Evolutionary conservation across 768 basidiomycete genomes (phyloP).

Genomic region (Dioszegia crocea): DNA sequence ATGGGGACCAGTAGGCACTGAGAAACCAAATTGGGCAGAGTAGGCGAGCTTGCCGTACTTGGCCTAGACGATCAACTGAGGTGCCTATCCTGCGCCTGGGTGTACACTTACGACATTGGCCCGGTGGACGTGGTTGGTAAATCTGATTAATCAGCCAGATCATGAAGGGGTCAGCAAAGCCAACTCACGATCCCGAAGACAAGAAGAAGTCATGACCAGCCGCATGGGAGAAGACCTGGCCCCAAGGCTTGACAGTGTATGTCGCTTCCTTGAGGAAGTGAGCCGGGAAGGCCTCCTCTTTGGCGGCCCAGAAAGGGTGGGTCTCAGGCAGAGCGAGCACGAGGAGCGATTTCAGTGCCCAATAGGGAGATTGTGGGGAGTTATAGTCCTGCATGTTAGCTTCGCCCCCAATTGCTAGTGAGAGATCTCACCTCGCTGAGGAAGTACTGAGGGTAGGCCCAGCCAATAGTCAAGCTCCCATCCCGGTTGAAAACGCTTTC

Average conservation of each 20-base stretch:
- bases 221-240: slow-evolving; percentile 30
- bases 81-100: not conserved
- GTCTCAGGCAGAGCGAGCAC: slow-evolving; percentile 60
- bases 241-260: slow-evolving; percentile 23
- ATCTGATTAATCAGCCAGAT: not conserved
- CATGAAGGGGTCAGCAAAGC: slow-evolving; percentile 43
- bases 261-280: slow-evolving; percentile 48
- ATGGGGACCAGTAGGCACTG: slow-evolving; percentile 62
- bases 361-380: slow-evolving; percentile 63
- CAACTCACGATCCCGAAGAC: slow-evolving; percentile 60
- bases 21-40: slow-evolving; percentile 69
- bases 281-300: slow-evolving; percentile 62
- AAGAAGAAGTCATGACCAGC: slow-evolving; percentile 61
- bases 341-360: slow-evolving; percentile 72
- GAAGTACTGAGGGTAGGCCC: slow-evolving; percentile 64
- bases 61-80: slow-evolving; percentile 27
- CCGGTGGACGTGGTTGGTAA: slow-evolving; percentile 4
- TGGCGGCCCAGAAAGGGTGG: slow-evolving; percentile 66
- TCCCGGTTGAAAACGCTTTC: slow-evolving; percentile 55
- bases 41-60: slow-evolving; percentile 76
- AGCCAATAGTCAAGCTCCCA: slow-evolving; percentile 69
- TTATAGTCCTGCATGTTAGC: slow-evolving; percentile 22
- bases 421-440: slow-evolving; percentile 54
- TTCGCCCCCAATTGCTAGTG: not conserved
- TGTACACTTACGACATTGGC: not conserved